A percentile compares a stretch with the other conserved stretches of the same genome.
Conservation (phyloP, 2,329 filamentous ascomycete species). For the Nakataea oryzae region DNA sequence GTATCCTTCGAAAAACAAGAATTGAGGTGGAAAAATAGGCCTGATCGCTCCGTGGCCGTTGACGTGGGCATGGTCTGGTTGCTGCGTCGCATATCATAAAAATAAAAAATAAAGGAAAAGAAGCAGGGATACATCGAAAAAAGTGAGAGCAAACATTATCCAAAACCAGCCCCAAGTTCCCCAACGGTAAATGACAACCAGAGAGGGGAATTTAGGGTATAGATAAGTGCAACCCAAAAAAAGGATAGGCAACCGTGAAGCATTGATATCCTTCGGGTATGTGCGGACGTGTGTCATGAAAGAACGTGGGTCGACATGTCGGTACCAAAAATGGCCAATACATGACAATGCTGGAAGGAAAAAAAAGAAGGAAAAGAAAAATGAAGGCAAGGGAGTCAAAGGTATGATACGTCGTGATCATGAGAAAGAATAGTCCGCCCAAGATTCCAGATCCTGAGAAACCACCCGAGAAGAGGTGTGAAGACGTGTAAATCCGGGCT, state of each 20-base stretch:
- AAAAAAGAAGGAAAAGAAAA: background rate
- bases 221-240: background rate
- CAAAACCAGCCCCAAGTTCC: background rate
- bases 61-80: background rate
- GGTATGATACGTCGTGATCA: background rate
- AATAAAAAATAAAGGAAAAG: background rate
- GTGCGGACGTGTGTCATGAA: background rate
- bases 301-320: background rate
- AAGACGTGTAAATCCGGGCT: background rate
- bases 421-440: background rate
- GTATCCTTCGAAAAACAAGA: background rate
- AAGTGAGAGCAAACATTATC: background rate
- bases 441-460: constrained; percentile 2
- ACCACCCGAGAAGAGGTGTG: background rate
- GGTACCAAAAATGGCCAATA: background rate
- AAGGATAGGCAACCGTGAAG: background rate
- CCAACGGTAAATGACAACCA: background rate
- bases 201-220: background rate
- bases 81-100: background rate
- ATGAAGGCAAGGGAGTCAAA: background rate
- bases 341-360: too few species aligned
- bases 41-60: background rate
- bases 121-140: background rate
- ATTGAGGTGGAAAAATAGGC: background rate
- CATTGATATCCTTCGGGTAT: too few species aligned